These are phyloP conservation scores for Aspergillus transmontanensis DNA, from an alignment of 2,329 filamentous ascomycete genomes.

Conservation along the genomic window DNA sequence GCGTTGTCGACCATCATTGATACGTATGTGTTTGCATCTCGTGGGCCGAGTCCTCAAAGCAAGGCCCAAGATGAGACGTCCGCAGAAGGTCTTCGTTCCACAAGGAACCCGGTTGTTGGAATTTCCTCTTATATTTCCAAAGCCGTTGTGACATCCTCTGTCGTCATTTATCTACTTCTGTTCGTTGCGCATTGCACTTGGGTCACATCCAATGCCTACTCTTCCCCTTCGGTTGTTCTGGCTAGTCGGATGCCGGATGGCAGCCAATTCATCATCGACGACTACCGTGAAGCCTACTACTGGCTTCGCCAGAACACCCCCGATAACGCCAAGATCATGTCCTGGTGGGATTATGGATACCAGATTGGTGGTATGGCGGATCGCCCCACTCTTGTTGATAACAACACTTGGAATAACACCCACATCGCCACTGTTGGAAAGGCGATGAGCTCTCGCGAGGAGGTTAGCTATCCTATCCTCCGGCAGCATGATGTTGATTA, in stretches of 20 bases:
- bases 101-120: conserved; percentile 73
- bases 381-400: conserved; percentile 93
- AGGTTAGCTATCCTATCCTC: conserved; percentile 98
- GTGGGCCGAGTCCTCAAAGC: conserved; percentile 53
- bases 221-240: conserved; percentile 93
- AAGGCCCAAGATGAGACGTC: conserved; percentile 43
- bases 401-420: conserved; percentile 99
- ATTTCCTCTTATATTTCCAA: conserved; percentile 84
- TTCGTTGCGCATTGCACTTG: conserved; percentile 98
- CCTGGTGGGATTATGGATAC: conserved; percentile 99
- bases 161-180: conserved; percentile 80
- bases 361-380: conserved; percentile 99
- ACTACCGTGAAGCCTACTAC: conserved; percentile 98
- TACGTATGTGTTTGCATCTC: conserved; percentile 73
- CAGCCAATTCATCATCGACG: conserved; percentile 97
- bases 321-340: conserved; percentile 97
- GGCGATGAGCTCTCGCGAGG: conserved; percentile 95
- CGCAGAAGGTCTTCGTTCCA: conserved; percentile 62
- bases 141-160: conserved; percentile 69
- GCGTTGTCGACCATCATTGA: conserved; percentile 86
- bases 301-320: conserved; percentile 98
- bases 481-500: conserved; percentile 98
- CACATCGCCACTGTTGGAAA: conserved; percentile 99
- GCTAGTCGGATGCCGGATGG: conserved; percentile 91
- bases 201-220: conserved; percentile 99